Conservation (phyloP, 1,284 basidiomycete species). For the Ceratobasidium theobromae region DNA sequence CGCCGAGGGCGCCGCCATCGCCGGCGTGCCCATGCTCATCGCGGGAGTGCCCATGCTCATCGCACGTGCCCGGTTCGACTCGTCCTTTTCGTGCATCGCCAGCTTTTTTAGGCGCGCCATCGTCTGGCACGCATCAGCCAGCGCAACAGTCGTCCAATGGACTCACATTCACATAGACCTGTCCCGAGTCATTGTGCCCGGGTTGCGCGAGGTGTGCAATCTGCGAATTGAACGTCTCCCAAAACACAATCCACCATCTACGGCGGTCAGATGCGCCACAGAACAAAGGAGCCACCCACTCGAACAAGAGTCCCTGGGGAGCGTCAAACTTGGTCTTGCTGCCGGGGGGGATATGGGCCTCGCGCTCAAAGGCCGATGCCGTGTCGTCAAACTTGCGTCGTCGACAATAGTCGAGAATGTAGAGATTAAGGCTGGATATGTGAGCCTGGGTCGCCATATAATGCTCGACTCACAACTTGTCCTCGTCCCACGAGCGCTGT, state of each 20-base stretch:
- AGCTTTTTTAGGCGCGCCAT: constrained; percentile 24
- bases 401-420: constrained; percentile 77
- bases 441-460: not conserved
- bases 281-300: constrained; percentile 52
- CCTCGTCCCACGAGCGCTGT: constrained; percentile 53
- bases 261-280: not conserved
- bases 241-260: constrained; percentile 86
- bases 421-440: constrained; percentile 52
- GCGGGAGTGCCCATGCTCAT: constrained; percentile 8
- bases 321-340: constrained; percentile 74
- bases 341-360: constrained; percentile 63
- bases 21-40: not conserved
- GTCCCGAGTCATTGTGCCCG: not conserved
- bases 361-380: constrained; percentile 59
- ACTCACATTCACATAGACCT: constrained; percentile 19
- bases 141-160: not conserved
- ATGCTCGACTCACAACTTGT: constrained; percentile 50
- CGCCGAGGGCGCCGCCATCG: not conserved
- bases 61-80: constrained; percentile 7
- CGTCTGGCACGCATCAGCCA: not conserved
- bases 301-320: constrained; percentile 75
- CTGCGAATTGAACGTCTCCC: constrained; percentile 61
- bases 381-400: constrained; percentile 75
- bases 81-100: constrained; percentile 28
- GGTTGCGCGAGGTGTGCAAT: not conserved